Evolutionary conservation across 352 stramenopile genomes (phyloP), one percentile per base, ranked within the genome.

Genomic region (Phytophthora citricola): DNA sequence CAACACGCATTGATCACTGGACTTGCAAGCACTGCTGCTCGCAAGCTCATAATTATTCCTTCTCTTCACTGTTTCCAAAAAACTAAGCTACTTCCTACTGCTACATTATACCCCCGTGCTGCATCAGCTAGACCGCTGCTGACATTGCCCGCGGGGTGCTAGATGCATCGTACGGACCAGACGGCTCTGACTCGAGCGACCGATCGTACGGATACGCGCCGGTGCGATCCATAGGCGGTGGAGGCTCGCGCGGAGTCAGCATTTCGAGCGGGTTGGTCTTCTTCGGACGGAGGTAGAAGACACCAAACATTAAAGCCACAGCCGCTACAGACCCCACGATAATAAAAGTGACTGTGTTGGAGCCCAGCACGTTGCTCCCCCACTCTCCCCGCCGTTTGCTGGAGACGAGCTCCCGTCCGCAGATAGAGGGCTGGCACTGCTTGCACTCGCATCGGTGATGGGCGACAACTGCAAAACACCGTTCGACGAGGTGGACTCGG

Each of bases 281-380:
- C 63, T 71, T 75, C 22, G 69, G 68, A 10, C 66, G 63, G 10
- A 81, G 54, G 27, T 74, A 76, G 43, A 81, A 65, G 53, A 67
- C 50, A 5, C 73, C 73, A 58, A 73, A 58, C 32, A 78, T 20
- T 10, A 81, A 58, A 26, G 73, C 73, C 24, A 78, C 58, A 14
- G n/a, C 53, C 22, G 47, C 61, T 24, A 69, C 52, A 26, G 52
- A 61, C 17, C 66, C 73, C 39, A 81, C 62, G n/a, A 76, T 63
- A 38, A 81, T 71, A 41, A 70, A 67, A n/a, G 66, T 63, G 49
- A 76, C 59, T 20, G 44, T 56, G 60, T 79, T 70, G 22, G 55
- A 51, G 27, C 47, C 47, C 45, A 78, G 44, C 12, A 56, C 26
- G 36, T 24, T 60, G 41, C 26, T 63, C 34, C 43, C 52, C 53